Evolutionary conservation across 2,329 filamentous ascomycete species (phyloP).

Genomic region (Juglanconis oblonga): DNA sequence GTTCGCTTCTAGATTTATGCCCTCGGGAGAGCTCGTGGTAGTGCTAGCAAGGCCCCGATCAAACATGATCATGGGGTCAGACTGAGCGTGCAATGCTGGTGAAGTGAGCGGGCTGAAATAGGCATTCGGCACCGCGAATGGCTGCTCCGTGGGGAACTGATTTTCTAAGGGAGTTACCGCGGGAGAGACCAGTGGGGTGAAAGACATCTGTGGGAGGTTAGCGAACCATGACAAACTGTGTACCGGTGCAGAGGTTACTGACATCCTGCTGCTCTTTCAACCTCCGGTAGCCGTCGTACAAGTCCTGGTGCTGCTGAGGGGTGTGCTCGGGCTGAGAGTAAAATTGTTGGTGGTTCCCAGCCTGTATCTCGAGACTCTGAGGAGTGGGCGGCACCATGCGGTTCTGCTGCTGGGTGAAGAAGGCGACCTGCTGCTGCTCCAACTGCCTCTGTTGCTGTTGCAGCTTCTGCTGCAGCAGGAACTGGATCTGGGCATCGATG

Average conservation of each 20-base stretch:
- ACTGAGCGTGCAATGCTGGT: slow-evolving; percentile 73
- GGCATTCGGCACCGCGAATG: slow-evolving; percentile 63
- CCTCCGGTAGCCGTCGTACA: slow-evolving; percentile 65
- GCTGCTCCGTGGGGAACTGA: slow-evolving; percentile 59
- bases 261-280: slow-evolving; percentile 69
- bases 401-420: slow-evolving; percentile 51
- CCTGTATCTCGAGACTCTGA: slow-evolving; percentile 75
- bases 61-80: slow-evolving; percentile 45
- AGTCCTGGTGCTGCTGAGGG: slow-evolving; percentile 52
- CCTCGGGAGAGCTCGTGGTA: slow-evolving; percentile 52
- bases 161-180: slow-evolving; percentile 77
- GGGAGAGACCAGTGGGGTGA: slow-evolving; percentile 80
- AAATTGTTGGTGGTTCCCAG: slow-evolving; percentile 57
- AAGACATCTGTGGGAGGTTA: slow-evolving; percentile 57
- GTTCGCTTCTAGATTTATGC: slow-evolving; percentile 52
- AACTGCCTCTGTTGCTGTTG: slow-evolving; percentile 59
- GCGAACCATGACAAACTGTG: not conserved
- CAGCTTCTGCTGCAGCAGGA: slow-evolving; percentile 61
- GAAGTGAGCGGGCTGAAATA: slow-evolving; percentile 85
- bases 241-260: slow-evolving; percentile 27
- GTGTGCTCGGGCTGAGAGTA: slow-evolving; percentile 49
- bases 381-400: slow-evolving; percentile 74
- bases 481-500: slow-evolving; percentile 65
- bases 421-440: slow-evolving; percentile 55
- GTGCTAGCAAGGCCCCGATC: slow-evolving; percentile 37